Base-by-base conservation (phyloP, 2,329 filamentous ascomycete species). In the Trichocomaceae sp. region DNA sequence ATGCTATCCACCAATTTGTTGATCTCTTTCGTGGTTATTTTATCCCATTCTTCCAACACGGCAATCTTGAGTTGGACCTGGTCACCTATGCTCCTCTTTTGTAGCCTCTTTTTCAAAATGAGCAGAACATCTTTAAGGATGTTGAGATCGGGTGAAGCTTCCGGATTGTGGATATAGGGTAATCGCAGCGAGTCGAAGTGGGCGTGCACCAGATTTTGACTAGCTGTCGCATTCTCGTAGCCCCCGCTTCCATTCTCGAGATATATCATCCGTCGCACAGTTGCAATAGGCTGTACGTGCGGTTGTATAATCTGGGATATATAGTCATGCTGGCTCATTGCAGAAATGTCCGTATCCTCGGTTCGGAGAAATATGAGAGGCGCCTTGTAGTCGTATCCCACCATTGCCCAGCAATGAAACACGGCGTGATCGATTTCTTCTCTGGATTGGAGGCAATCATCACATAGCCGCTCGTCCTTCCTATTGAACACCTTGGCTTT, bases 1-100 rank as follows among this genome's bases (percentile, higher is more conserved):
- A 58, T 58, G n/a, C 45, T 46, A 45, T 58, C 57, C 12, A 58
- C 57, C 42, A 58, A 47, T 54, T 56, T 58, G 15, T 58, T 58
- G 39, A 58, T 58, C 23, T 58, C 57, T 26, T 52, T 52, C 6
- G 54, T 54, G 10, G 57, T 56, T 12, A 58, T 56, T 39, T 47
- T 54, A 20, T 58, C 57, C 57, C 57, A 58, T 47, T 58, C 57
- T 39, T 58, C 57, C 45, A 58, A 39, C 10, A 58, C 50, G 9
- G 53, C 57, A 19, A 47, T 37, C 23, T 54, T 56, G 35, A 58
- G 51, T 15, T 58, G 45, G 15, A n/a, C 22, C 35, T 58, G 47
- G 35, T 58, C 54, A 15, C 31, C 39, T 20, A 58, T 56, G 19
- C 41, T 53, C 22, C 57, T 20, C 37, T 58, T 58, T 41, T 58